These are phyloP conservation scores for Eucalyptus sp. DNA, from an alignment of 345 rosid species.

Conservation along the genomic window DNA sequence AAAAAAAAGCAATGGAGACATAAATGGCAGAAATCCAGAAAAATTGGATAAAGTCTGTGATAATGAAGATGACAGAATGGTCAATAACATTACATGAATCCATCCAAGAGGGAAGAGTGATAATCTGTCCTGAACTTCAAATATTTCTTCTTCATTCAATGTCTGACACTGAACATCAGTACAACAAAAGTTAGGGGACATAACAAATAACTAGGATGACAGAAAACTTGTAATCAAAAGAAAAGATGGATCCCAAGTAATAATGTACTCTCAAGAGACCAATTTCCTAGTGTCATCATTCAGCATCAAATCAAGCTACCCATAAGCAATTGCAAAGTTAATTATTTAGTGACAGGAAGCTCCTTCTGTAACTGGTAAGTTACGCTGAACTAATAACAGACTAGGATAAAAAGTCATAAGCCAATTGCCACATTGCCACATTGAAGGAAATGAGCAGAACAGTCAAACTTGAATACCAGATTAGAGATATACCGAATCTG, in stretches of 20 bases:
- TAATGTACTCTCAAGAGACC: not conserved
- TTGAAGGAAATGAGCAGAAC: not conserved
- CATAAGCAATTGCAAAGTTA: not conserved
- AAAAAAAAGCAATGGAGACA: not conserved
- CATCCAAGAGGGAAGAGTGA: constrained; percentile 91
- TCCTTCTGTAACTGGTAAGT: not conserved
- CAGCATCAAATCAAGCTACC: not conserved
- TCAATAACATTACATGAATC: constrained; percentile 63
- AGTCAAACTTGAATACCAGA: not conserved
- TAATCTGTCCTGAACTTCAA: constrained; percentile 79
- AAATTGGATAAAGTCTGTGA: not conserved
- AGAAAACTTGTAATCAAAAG: not conserved
- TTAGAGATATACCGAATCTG: constrained; percentile 59
- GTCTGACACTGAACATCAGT: constrained; percentile 60
- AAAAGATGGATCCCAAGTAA: not conserved
- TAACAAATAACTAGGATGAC: not conserved
- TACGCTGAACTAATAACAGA: not conserved
- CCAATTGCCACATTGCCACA: not conserved
- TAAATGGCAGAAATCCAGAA: not conserved
- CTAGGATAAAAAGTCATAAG: not conserved
- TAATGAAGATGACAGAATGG: not conserved
- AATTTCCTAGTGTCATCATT: not conserved
- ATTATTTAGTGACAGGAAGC: not conserved
- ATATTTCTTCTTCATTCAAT: constrained; percentile 87
- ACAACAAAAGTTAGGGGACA: not conserved